Conservation (phyloP, 345 rosid genomes). For the Salix udensis region DNA sequence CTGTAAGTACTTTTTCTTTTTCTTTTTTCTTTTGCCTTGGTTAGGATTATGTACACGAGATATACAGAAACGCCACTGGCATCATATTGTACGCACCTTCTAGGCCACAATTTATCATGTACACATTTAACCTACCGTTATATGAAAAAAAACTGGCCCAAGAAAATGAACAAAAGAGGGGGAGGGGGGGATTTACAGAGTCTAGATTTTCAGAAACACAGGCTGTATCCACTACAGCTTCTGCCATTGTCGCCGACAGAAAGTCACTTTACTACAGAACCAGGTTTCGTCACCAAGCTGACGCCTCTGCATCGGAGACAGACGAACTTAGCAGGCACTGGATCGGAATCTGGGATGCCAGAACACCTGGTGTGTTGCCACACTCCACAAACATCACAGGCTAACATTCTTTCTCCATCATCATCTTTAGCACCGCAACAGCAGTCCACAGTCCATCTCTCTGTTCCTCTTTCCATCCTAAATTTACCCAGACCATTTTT, state of each 20-base stretch:
- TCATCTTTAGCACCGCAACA: conserved; percentile 67
- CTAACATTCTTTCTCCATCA: conserved; percentile 74
- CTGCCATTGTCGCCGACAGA: background rate
- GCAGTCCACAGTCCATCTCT: conserved; percentile 68
- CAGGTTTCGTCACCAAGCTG: background rate
- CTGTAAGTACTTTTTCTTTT: too few species aligned
- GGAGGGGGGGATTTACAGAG: conserved; percentile 13
- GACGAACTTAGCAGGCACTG: conserved; percentile 53
- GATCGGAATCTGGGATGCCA: conserved; percentile 42
- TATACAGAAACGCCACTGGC: too few species aligned
- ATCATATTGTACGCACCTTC: background rate
- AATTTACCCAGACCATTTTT: conserved; percentile 37
- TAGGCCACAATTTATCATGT: conserved; percentile 18
- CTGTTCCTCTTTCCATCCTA: conserved; percentile 62
- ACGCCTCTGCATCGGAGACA: conserved; percentile 38
- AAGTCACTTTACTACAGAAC: conserved; percentile 11
- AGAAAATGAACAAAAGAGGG: too few species aligned
- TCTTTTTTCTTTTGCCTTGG: too few species aligned
- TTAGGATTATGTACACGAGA: too few species aligned
- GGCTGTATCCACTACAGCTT: conserved; percentile 10
- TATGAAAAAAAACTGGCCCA: background rate
- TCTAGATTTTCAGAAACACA: conserved; percentile 10
- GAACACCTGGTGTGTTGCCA: conserved; percentile 79
- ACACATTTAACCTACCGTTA: conserved; percentile 15
- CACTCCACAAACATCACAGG: conserved; percentile 62